A percentile compares a stretch with the other conserved stretches of the same genome.
These are phyloP conservation scores for Pseudocercospora vitis DNA, from an alignment of 2,329 filamentous ascomycete species.

Conservation along the genomic window DNA sequence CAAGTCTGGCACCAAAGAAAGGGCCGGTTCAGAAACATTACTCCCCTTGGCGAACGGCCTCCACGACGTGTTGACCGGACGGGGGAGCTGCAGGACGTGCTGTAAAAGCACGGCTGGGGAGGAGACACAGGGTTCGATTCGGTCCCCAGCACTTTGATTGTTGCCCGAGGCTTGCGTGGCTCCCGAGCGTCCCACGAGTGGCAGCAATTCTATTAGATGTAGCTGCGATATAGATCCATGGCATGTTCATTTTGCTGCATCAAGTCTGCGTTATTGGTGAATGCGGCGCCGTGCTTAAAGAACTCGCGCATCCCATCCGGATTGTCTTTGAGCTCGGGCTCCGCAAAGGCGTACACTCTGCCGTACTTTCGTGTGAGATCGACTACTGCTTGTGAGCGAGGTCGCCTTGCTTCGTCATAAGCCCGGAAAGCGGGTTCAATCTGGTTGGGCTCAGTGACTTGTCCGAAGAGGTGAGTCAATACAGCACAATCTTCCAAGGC, in stretches of 20 bases:
- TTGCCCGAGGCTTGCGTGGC: too few species aligned
- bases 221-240: constrained; percentile 14
- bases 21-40: neutral
- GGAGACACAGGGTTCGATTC: too few species aligned
- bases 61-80: neutral
- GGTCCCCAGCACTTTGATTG: too few species aligned
- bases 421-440: constrained; percentile 30
- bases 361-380: constrained; percentile 35
- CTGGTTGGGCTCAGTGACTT: constrained; percentile 10
- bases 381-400: constrained; percentile 34
- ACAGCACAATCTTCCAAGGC: constrained; percentile 9
- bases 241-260: constrained; percentile 35
- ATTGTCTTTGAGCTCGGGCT: constrained; percentile 33
- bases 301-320: constrained; percentile 34
- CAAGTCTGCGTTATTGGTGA: constrained; percentile 35
- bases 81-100: neutral
- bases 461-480: constrained; percentile 2
- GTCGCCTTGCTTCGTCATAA: constrained; percentile 32
- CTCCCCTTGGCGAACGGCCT: neutral
- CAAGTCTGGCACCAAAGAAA: too few species aligned
- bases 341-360: constrained; percentile 36
- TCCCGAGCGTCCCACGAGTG: too few species aligned
- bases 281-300: constrained; percentile 34
- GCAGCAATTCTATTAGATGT: neutral
- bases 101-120: neutral